phyloP scores from a whole-genome alignment of 495 filamentous ascomycete genomes.

The Daldinia vernicosa region DNA sequence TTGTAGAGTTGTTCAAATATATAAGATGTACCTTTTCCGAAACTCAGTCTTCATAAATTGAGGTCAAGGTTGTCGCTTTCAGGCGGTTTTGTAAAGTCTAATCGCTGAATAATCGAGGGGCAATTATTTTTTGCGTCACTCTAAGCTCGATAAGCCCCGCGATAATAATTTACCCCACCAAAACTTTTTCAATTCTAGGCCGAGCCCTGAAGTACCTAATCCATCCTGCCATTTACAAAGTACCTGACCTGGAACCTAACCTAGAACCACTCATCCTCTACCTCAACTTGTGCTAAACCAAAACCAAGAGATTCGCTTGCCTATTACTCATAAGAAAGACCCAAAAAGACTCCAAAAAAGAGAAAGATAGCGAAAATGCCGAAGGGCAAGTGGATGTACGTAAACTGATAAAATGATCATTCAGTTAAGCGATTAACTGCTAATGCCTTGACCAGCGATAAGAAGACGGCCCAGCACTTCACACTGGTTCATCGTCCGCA shows the following conservation, averaged over 20 bases:
- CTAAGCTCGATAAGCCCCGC: conserved; percentile 33
- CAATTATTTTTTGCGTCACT: conserved; percentile 48
- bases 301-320: background rate
- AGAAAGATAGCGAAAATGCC: conserved; percentile 67
- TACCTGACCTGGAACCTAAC: background rate
- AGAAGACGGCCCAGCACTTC: conserved; percentile 92
- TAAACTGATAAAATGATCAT: conserved; percentile 21
- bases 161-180: conserved; percentile 55
- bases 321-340: background rate
- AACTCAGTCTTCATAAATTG: background rate
- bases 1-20: background rate
- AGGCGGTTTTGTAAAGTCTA: conserved; percentile 17
- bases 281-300: background rate
- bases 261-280: background rate
- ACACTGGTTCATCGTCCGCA: conserved; percentile 94
- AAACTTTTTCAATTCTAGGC: conserved; percentile 49
- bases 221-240: background rate
- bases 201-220: background rate
- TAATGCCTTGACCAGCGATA: conserved; percentile 69
- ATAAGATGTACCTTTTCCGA: conserved; percentile 4
- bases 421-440: background rate
- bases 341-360: background rate
- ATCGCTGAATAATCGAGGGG: conserved; percentile 54
- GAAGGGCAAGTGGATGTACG: conserved; percentile 89
- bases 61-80: conserved; percentile 15